Evolutionary conservation across 805 yeast genomes (phyloP), one percentile per base, ranked within the genome.

Genomic region (Lipomyces chichibuensis): DNA sequence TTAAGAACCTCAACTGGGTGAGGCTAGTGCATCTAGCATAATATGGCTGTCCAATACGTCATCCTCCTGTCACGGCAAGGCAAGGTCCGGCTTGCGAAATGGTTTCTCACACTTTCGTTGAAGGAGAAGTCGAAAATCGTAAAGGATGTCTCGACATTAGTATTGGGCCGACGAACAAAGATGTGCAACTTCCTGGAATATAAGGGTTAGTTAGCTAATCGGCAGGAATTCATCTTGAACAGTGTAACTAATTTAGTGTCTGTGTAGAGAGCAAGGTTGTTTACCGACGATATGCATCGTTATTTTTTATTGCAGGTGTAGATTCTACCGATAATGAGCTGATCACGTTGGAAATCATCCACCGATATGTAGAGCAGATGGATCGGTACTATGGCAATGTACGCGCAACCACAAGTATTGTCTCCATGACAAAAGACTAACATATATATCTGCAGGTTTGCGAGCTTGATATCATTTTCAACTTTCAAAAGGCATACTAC

Each of bases 161-260:
- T 95, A 32, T 84, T 96, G 57, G 83, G 92, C 13, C 84, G 99
- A 69, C 85, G 96, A 67, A 89, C 96, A 37, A 92, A 91, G 78
- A 94, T 95, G 98, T 93, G 98, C 79, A 94, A 92, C 77, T 92
- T 93, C 64, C 80, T 93, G 58, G 98, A 93, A 77, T 90, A 91
- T 77, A 88, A 87, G 71, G 84, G 83, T 82, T 75, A 62, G 77
- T 65, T 29, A 2, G 8, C 17, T 20, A 25, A 25, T 17, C 43
- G n/a, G 3, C 9, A 6, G 20, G 5, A 8, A 17, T 17, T 17
- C 49, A n/a, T 17, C 9, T 51, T 27, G 17, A 17, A 57, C 7
- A 29, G 32, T 29, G 29, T 56, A 13, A 59, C 29, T 55, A 37
- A 37, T 37, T 37, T 11, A 11, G 9, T 17, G 20, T n/a, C 7